phyloP scores from a whole-genome alignment of 306 rosid species.

The Mimosa bimucronata region DNA sequence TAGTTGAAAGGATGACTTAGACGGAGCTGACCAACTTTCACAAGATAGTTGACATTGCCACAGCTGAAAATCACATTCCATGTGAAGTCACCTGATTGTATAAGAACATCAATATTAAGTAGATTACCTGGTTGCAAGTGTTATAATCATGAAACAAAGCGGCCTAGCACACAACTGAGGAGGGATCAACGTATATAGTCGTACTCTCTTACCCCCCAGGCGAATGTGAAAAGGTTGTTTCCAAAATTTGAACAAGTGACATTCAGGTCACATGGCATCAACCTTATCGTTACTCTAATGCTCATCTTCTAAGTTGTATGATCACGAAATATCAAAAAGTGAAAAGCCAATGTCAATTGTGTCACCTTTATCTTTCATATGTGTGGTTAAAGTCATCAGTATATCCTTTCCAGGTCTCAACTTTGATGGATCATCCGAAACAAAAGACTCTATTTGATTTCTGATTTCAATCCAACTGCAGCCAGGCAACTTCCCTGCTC shows the following conservation, averaged over 20 bases:
- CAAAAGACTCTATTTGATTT: constrained; percentile 58
- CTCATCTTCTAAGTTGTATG: no score
- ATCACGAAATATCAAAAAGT: constrained; percentile 41
- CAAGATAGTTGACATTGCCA: neutral
- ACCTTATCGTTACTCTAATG: no score
- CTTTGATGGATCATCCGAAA: constrained; percentile 54
- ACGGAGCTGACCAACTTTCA: neutral
- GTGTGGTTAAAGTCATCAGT: constrained; percentile 51
- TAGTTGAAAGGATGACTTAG: neutral
- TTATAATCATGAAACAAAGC: neutral
- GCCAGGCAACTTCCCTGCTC: constrained; percentile 70
- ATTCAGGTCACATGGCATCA: no score
- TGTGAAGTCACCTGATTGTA: neutral
- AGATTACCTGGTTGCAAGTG: neutral
- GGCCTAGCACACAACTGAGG: no score
- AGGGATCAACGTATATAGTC: no score
- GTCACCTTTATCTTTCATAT: constrained; percentile 53
- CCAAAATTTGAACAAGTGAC: no score
- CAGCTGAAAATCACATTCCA: neutral
- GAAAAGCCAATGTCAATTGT: constrained; percentile 33
- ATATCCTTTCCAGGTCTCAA: constrained; percentile 47
- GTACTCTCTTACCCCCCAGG: no score
- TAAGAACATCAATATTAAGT: neutral
- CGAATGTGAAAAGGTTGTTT: no score
- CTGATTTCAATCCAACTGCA: constrained; percentile 81